These are phyloP conservation scores for Fusarium gaditjirri DNA, from an alignment of 2,329 filamentous ascomycete species.

Conservation along the genomic window DNA sequence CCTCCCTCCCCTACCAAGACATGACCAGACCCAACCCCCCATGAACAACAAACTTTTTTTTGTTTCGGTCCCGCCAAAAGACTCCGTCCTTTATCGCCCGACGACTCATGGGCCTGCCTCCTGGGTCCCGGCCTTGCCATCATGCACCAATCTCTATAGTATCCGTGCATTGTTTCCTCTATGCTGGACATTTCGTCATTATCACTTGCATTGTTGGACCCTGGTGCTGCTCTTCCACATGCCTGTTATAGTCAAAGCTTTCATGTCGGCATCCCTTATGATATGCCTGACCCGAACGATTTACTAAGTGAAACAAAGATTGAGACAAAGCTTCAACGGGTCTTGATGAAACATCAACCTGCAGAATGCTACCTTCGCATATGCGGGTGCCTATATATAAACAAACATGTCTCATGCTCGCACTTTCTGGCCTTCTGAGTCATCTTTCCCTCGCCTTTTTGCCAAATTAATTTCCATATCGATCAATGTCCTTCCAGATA, in stretches of 20 bases:
- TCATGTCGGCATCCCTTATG: not conserved
- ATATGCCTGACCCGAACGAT: not conserved
- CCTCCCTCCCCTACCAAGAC: not conserved
- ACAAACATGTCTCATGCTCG: slow-evolving; percentile 25
- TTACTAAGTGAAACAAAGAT: slow-evolving; percentile 1
- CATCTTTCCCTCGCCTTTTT: slow-evolving; percentile 34
- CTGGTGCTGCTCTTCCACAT: slow-evolving; percentile 21
- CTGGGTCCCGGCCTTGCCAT: slow-evolving; percentile 23
- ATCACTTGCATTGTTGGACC: slow-evolving; percentile 28
- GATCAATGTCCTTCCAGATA: not conserved
- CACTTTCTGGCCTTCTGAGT: slow-evolving; percentile 19
- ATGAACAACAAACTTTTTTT: slow-evolving; percentile 5
- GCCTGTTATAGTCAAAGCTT: slow-evolving; percentile 7
- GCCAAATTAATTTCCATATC: slow-evolving; percentile 10
- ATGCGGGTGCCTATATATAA: slow-evolving; percentile 27
- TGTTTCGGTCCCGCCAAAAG: slow-evolving; percentile 25
- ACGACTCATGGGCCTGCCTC: slow-evolving; percentile 13
- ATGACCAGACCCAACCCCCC: slow-evolving; percentile 15
- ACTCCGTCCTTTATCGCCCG: slow-evolving; percentile 19
- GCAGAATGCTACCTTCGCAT: slow-evolving; percentile 21
- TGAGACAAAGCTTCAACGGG: slow-evolving; percentile 4
- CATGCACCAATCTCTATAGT: slow-evolving; percentile 17
- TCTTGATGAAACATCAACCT: slow-evolving; percentile 20
- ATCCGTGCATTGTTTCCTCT: slow-evolving; percentile 25
- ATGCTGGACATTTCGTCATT: slow-evolving; percentile 28